Conservation (phyloP, 805 yeast species). For the Yarrowia porcina region DNA sequence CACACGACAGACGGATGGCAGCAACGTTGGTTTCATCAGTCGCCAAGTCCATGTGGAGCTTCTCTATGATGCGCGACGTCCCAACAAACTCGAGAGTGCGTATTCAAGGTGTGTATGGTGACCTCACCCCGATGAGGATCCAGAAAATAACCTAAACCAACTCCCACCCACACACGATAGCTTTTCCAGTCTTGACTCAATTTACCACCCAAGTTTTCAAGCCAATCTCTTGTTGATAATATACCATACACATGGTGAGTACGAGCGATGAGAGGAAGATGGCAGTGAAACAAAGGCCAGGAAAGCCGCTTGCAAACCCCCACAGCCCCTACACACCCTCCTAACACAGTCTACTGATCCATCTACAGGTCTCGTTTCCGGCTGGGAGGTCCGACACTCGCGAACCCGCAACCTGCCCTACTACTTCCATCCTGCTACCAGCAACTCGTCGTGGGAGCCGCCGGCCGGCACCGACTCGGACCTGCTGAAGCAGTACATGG, state of each 20-base stretch:
- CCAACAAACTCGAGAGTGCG: background rate
- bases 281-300: background rate
- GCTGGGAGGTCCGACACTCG: constrained; percentile 80
- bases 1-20: background rate
- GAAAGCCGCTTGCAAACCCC: background rate
- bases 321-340: background rate
- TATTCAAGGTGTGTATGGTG: background rate
- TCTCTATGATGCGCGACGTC: background rate
- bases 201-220: background rate
- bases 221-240: background rate
- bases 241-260: constrained; percentile 8
- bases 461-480: constrained; percentile 76
- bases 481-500: constrained; percentile 55
- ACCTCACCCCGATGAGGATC: constrained; percentile 7
- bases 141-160: background rate
- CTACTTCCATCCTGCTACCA: constrained; percentile 65
- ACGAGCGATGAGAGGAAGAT: background rate
- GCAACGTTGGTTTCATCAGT: no score
- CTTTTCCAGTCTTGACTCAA: background rate
- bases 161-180: background rate
- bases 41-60: background rate
- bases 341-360: constrained; percentile 27
- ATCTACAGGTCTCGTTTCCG: constrained; percentile 73
- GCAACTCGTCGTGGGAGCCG: constrained; percentile 84
- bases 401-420: constrained; percentile 82